Base-by-base conservation (phyloP, 2,329 filamentous ascomycete species). In the Apiospora phragmitis region DNA sequence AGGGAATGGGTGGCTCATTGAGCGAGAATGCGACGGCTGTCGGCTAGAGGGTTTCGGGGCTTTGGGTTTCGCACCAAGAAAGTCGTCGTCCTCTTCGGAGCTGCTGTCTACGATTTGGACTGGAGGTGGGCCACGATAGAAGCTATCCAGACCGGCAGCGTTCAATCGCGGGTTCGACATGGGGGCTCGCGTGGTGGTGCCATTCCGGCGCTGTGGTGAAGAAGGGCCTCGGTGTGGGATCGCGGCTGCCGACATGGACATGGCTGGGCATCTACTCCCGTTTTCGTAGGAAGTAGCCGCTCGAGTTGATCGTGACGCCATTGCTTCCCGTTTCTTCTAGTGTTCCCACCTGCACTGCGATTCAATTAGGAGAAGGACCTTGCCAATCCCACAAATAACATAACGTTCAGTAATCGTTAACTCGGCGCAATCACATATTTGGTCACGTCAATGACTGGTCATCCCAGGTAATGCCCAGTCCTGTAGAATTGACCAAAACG, bases 1-100 rank as follows among this genome's bases (percentile, higher is more conserved):
- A 9, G 93, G 91, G 74, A 95, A 92, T 14, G 93, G 93, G 77
- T 95, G 91, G 85, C 93, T 96, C 83, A 92, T 89, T 70, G 93
- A 95, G 69, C 93, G 90, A 38, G 83, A 82, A 80, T 91, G 89
- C 62, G 76, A 74, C 49, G 73, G 72, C 1, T 49, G 75, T 49
- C 75, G 73, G 45, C 75, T 77, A 29, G 45, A 24, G 59, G 77
- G 43, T n/a, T 75, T 78, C 9, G 45, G 18, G 62, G 77, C 70
- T 59, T 76, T 77, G 47, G 76, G 69, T 59, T 71, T 65, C 24
- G 74, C 68, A 35, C 24, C 11, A 12, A 76, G 72, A 69, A 75
- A 76, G 74, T 79, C 76, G 68, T 78, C 75, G 70, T 79, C 76
- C 65, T 78, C 75, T 69, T 79, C 77, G 49, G 85, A 86, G 78